phyloP scores from a whole-genome alignment of 164 flowering plant genomes.

The Aristolochia fimbriata region DNA sequence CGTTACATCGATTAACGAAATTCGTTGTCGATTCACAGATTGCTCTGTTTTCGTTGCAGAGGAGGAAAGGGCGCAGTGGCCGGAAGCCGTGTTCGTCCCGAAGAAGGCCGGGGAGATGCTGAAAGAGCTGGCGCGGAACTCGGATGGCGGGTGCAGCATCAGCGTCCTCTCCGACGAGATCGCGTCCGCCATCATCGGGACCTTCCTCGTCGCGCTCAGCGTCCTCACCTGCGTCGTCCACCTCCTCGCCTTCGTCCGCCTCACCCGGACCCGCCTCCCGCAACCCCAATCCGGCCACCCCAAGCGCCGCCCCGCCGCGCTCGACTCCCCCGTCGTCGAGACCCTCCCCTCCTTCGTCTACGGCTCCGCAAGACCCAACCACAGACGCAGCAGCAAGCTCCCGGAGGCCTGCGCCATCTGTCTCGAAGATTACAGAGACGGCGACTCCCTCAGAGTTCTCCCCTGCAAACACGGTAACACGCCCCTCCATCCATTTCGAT shows the following conservation, averaged over 20 bases:
- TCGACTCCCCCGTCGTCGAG: no score
- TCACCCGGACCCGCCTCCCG: no score
- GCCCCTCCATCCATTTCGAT: no score
- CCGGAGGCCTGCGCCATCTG: slow-evolving; percentile 53
- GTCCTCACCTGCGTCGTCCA: no score
- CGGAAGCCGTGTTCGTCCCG: slow-evolving; percentile 52
- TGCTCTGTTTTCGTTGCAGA: slow-evolving; percentile 25
- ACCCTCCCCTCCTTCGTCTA: slow-evolving; percentile 21
- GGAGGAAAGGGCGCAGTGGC: slow-evolving; percentile 21
- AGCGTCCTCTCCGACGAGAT: slow-evolving; percentile 19
- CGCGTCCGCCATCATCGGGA: slow-evolving; percentile 34
- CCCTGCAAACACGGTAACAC: slow-evolving; percentile 59
- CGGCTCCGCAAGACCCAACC: slow-evolving; percentile 6
- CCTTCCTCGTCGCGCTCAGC: no score
- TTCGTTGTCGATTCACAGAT: no score
- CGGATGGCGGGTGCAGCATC: slow-evolving; percentile 45
- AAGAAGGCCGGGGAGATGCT: slow-evolving; percentile 37
- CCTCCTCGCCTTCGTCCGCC: no score
- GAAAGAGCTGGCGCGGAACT: slow-evolving; percentile 25
- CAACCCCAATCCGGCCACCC: no score
- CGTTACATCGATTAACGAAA: no score
- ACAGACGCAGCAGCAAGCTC: no score
- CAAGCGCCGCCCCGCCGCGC: no score
- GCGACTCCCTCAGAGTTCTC: slow-evolving; percentile 40
- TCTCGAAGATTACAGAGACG: slow-evolving; percentile 53